Percentiles rank a stretch among this genome's conserved stretches.
Conservation (phyloP, 371 early-diverging fungal genomes). For the Homolaphlyctis polyrhiza region DNA sequence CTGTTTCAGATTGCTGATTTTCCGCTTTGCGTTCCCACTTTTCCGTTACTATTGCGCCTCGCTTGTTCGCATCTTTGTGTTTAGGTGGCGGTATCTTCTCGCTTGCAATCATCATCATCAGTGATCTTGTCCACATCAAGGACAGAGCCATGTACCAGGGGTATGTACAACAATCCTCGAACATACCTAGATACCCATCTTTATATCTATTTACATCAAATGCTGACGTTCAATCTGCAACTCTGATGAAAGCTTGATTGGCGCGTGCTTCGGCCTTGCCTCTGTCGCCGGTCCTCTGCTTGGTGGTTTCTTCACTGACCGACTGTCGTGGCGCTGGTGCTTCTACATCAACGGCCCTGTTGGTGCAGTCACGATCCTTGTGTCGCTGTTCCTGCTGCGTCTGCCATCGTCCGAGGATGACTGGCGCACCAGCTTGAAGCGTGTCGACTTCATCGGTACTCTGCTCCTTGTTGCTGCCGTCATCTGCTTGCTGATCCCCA, state of each 20-base stretch:
- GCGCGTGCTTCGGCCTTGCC: conserved; percentile 27
- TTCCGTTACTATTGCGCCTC: conserved; percentile 45
- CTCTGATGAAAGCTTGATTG: conserved; percentile 5
- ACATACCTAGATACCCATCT: background rate
- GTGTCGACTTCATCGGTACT: conserved; percentile 53
- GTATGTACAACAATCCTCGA: background rate
- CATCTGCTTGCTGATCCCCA: conserved; percentile 19
- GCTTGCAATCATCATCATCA: conserved; percentile 67
- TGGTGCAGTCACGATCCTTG: conserved; percentile 37
- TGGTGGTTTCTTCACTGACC: conserved; percentile 32
- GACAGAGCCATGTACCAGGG: conserved; percentile 65
- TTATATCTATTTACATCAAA: background rate
- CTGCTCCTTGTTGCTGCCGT: conserved; percentile 10
- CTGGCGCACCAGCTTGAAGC: conserved; percentile 35
- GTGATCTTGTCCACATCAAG: conserved; percentile 65
- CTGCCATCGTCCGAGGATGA: conserved; percentile 3
- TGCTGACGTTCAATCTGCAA: background rate
- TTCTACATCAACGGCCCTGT: conserved; percentile 54
- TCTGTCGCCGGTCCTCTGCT: conserved; percentile 33
- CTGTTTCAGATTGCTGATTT: no score
- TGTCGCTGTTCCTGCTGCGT: conserved; percentile 46
- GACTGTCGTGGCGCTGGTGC: conserved; percentile 33
- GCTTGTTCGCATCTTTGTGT: no score
- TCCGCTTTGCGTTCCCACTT: no score
- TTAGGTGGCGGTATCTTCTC: conserved; percentile 73